Evolutionary conservation across 2,329 filamentous ascomycete genomes (phyloP).

Genomic region (Trichothecium sympodiale): DNA sequence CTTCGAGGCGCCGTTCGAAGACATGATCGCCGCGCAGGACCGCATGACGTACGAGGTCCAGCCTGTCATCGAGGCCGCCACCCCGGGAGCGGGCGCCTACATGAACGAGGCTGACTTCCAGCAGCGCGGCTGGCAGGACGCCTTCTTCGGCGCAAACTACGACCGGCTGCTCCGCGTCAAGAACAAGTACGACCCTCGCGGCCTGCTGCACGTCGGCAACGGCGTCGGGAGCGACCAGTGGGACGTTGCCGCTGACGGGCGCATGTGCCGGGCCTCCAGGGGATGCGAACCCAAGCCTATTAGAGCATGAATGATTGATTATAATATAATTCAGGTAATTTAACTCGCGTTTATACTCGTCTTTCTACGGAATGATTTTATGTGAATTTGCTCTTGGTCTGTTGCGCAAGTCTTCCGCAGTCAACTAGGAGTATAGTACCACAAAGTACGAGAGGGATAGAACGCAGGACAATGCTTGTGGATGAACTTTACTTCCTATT

Average conservation of each 20-base stretch:
- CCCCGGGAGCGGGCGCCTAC: slow-evolving; percentile 14
- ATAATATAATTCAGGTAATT: no score
- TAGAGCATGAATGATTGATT: no score
- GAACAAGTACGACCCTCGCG: slow-evolving; percentile 30
- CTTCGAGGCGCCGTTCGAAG: slow-evolving; percentile 13
- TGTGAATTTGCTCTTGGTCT: no score
- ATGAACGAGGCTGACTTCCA: slow-evolving; percentile 35
- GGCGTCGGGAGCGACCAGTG: slow-evolving; percentile 36
- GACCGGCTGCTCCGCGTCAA: slow-evolving; percentile 26
- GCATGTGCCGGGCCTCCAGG: slow-evolving; percentile 1
- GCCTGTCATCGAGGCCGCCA: slow-evolving; percentile 2
- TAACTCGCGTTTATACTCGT: no score
- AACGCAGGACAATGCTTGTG: no score
- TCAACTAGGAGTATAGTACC: no score
- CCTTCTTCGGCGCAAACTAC: slow-evolving; percentile 32
- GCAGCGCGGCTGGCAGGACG: slow-evolving; percentile 24
- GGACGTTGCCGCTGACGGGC: slow-evolving; percentile 15
- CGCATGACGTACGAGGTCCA: slow-evolving; percentile 16
- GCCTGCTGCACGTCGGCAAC: slow-evolving; percentile 31
- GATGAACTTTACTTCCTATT: no score
- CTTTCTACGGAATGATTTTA: no score
- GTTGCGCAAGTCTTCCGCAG: no score
- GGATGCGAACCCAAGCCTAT: no score
- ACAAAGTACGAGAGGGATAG: no score
- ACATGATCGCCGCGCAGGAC: slow-evolving; percentile 18